These are phyloP conservation scores for Millerozyma miso DNA, from an alignment of 805 yeast genomes.

Conservation along the genomic window DNA sequence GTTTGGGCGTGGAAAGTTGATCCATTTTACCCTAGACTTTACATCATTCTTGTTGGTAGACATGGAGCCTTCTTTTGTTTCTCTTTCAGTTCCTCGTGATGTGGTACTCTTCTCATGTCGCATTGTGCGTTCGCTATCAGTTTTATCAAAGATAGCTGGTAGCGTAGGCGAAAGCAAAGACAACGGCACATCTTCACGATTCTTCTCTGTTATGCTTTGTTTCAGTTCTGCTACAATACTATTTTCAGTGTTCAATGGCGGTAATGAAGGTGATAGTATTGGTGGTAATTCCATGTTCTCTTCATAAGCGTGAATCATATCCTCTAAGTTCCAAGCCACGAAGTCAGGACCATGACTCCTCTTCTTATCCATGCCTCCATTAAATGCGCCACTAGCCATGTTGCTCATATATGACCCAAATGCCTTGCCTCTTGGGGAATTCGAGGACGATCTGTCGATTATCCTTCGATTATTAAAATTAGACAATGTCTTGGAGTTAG, in stretches of 20 bases:
- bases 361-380: neutral
- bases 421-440: neutral
- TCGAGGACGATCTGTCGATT: neutral
- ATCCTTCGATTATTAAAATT: neutral
- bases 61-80: neutral
- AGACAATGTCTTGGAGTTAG: neutral
- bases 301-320: conserved; percentile 29
- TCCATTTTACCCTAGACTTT: neutral
- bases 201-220: conserved; percentile 7
- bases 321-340: conserved; percentile 35
- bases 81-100: neutral
- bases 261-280: conserved; percentile 37
- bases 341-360: neutral
- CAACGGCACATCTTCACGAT: conserved; percentile 25
- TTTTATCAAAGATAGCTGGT: conserved; percentile 22
- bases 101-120: neutral
- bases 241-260: conserved; percentile 8
- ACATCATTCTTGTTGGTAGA: neutral
- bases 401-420: neutral
- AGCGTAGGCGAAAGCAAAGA: conserved; percentile 32
- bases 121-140: neutral
- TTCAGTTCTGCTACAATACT: neutral
- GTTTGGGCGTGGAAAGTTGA: conserved; percentile 11
- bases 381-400: neutral
- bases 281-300: conserved; percentile 33